Evolutionary conservation across 2,329 filamentous ascomycete genomes (phyloP), one percentile per base, ranked within the genome.

Genomic region (Fusarium burgessii): DNA sequence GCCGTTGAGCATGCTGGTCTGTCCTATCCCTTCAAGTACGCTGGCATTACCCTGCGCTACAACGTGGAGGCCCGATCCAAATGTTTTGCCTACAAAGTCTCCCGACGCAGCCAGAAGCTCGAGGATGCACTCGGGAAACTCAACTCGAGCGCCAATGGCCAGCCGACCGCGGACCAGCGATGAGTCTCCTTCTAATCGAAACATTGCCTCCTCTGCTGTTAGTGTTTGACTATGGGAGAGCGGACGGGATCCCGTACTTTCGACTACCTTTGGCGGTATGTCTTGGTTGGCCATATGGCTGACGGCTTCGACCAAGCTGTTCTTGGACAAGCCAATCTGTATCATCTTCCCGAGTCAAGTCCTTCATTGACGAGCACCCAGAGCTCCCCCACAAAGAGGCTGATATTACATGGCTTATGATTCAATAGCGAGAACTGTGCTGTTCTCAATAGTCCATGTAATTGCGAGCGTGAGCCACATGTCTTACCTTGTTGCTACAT

Each of bases 251-350:
- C 7, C 7, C 29, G 10, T 29, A 29, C 10, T 29, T 8, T 11
- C 29, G 8, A 29, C 29, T 29, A 11, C 29, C 29, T 29, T 29
- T 29, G 29, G 10, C 10, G 29, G 3, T 11, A 29, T 9, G 29
- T 11, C 29, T 29, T 29, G 29, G 29, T 11, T 29, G 10, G 29
- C 8, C 10, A 29, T 78, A 92, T 95, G 78, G 92, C 90, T 15
- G 96, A 96, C 77, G 93, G 87, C 15, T 89, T 88, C 77, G 88
- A 86, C 64, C 84, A 86, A 76, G 82, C 83, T 27, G 82, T 84
- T 42, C 77, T 86, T 32, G 82, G 85, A 57, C 81, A 84, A 56
- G 81, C 81, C 10, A 79, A 81, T 33, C 79, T 83, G 50, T 79
- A 80, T 14, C 80, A 78, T 6, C 79, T 88, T 87, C 85, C 18